Percentiles rank a stretch among this genome's conserved stretches.
Conservation (phyloP, 345 rosid species). For the Hibiscus tridactylites region DNA sequence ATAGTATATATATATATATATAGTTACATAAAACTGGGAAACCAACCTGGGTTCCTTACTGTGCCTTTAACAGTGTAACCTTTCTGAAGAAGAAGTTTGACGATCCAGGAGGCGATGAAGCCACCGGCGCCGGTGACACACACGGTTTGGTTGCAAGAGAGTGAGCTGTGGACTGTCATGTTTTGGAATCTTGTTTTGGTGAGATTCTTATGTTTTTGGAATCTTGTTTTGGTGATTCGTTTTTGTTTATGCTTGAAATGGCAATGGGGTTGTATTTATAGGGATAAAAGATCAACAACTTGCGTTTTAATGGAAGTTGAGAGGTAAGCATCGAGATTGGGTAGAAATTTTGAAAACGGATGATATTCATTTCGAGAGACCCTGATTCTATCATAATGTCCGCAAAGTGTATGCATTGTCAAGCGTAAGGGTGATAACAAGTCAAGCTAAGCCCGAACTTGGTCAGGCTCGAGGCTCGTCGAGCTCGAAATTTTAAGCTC, state of each 20-base stretch:
- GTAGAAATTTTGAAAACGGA: no score
- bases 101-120: constrained; percentile 95
- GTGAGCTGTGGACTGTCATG: constrained; percentile 38
- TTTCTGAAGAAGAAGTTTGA: constrained; percentile 67
- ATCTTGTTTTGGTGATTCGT: not conserved
- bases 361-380: no score
- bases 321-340: no score
- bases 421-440: no score
- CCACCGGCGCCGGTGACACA: constrained; percentile 99
- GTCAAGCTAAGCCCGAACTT: no score
- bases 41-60: constrained; percentile 68
- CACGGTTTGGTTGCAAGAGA: constrained; percentile 47
- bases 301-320: no score
- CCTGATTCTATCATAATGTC: no score
- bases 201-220: not conserved
- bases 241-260: not conserved
- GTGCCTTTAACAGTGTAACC: constrained; percentile 89
- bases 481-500: no score
- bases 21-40: not conserved
- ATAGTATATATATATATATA: not conserved
- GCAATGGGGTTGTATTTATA: not conserved
- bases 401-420: no score
- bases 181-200: not conserved
- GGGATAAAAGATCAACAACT: not conserved
- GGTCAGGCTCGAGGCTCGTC: no score